Base-by-base conservation (phyloP, 1,284 basidiomycete species). In the Meripilus lineatus region DNA sequence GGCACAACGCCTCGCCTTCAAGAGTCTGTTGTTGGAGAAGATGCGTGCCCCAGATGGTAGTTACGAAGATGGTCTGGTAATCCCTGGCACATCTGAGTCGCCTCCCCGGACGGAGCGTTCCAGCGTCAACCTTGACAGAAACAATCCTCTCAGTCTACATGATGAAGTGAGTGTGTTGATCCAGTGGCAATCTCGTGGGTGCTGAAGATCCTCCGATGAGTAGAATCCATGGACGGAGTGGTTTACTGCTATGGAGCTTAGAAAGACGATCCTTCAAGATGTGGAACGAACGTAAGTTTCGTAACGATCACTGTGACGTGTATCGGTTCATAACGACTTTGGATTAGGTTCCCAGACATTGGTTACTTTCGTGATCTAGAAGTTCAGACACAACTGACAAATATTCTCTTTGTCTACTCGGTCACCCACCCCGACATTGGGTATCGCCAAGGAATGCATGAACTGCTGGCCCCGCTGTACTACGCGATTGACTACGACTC, bases 391-490 rank as follows among this genome's bases (percentile, higher is more conserved):
- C 80, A 85, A 57, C 70, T 96, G 33, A 88, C 87, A 0, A 87
- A 91, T 51, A 81, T 94, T 22, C 71, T 97, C 14, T 94, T 91
- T 62, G 66, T 96, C 17, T 89, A 87, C 58, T 81, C 86, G 15
- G 72, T 78, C 32, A 77, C 79, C 57, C 80, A 93, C 62, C 79
- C 86, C 1, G 74, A 84, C 40, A 79, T 93, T 17, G 91, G 92
- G 23, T 96, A 96, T 59, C 77, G 93, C 24, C 87, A 95, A 74
- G 93, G 93, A 38, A 96, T 97, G 93, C 93, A 97, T 60, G 93
- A 97, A 61, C 70, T 96, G 4, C 75, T 95, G 5, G 93, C 92
- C 1, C 86, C 89, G 0, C 63, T 95, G 24, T 86, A 89, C 53
- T 79, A 86, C 58, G 83, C 84, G 1, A 72, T 91, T 42, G 87